Evolutionary conservation across 208 protist species (phyloP), one percentile per base, ranked within the genome.

Genomic region (Trypanosoma caninum): DNA sequence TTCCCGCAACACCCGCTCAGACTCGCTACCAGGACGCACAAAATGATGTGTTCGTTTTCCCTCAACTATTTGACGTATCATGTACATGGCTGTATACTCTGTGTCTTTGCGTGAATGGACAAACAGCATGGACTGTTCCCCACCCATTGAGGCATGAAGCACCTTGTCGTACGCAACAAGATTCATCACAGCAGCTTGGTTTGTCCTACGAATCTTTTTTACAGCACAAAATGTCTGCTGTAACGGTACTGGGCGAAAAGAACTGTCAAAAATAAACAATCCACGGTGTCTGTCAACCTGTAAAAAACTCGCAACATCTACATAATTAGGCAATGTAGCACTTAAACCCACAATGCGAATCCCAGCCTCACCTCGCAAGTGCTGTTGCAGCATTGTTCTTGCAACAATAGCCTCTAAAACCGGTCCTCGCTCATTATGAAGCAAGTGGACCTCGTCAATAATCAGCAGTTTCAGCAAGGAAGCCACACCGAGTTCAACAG

Each of bases 51-150:
- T 72, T 0, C 82, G 89, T 23, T 96, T 91, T 37, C 97, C 86
- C 52, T 97, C 86, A 16, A 92, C 42, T 0, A 89, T 92, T 37
- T 84, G 85, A 69, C 98, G 89, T 62, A 85, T 65, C 34, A 99
- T 70, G 31, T 84, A 91, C 18, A 67, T 46, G 4, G 94, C 98
- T 8, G 98, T 99, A 68, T 97, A 94, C 18, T 87, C 89, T 9
- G 98, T 99, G 48, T 99, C 99, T 65, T 98, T 97, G 23, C 99
- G 84, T 7, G 96, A 98, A 72, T 99, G 99, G 14, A 99, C 98
- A 73, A 99, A 99, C 35, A 99, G 80, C 50, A 99, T 81, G 4
- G 98, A 89, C 82, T 99, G 98, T 71, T 98, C 83, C 47, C 86
- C 70, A 38, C 85, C 84, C 58, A 87, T 84, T 23, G 88, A 91